Base-by-base conservation (phyloP, 1,139 yeast genomes). In the Hansenula anomala region DNA sequence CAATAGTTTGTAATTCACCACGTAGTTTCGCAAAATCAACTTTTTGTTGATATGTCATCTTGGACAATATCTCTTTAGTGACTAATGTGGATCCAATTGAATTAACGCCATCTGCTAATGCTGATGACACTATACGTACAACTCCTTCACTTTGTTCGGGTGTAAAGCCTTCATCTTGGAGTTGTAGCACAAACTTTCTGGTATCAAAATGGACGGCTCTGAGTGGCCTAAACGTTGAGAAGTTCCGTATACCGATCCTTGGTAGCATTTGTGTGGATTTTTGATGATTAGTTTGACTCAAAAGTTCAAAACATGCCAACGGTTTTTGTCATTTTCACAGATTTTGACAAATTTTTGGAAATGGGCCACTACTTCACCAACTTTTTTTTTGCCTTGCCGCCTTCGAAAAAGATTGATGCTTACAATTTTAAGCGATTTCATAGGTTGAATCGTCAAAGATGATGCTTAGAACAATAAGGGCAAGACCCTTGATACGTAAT, bases 11-110 rank as follows among this genome's bases (percentile, higher is more conserved):
- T 39, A 90, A 70, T 60, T 90, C 97, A 28, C 95, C 95, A 58
- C 89, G 84, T 44, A 90, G 73, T 58, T 90, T 90, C 33, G 96
- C 95, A 70, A 92, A 92, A 60, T 90, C 97, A 25, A 92, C 97
- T 55, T 92, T 87, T 55, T 92, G 98, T 57, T 90, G 96, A 60
- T 92, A 92, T 8, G 96, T 83, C 51, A 90, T 76, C 45, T 92
- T 80, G 16, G 88, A 78, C 36, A 90, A 71, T 32, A 81, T 79
- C 52, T 89, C 96, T 51, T 87, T 82, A 28, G 89, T 78, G 15
- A 90, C 95, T 40, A 90, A 66, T 54, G 84, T 85, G 36, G 79
- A 72, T 17, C 92, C 80, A 23, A 89, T 79, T 39, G 85, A 78
- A 32, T 74, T 73, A 17, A 89, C 80, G 9, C 96, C 95, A 48